Evolutionary conservation across 768 basidiomycete species (phyloP), one percentile per base, ranked within the genome.

Genomic region (Leucocoprinus birnbaumii): DNA sequence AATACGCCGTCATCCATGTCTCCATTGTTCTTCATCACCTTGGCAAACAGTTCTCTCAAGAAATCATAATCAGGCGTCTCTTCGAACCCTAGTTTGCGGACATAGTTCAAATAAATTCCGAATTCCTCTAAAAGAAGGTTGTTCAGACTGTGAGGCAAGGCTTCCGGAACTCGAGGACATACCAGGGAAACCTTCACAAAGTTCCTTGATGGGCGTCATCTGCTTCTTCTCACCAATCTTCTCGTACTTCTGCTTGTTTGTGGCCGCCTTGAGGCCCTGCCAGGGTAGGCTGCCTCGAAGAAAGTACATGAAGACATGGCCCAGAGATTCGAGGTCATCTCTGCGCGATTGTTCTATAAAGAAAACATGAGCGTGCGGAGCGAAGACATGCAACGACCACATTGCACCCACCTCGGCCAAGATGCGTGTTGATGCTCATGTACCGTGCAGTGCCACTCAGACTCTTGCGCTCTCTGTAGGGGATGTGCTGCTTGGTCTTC

Each of bases 181-280:
- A 93, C 93, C 94, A 47, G 97, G 96, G 76, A 88, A 94, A 55
- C 93, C 91, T 63, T 98, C 97, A 65, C 89, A 93, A 22, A 99
- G 80, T 66, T 99, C 97, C 74, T 93, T 96, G 71, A 99, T 98
- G 6, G 90, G 89, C 25, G 97, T 98, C 13, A 90, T 91, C 76
- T 98, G 97, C 80, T 94, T 99, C 87, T 99, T 99, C 79, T 99
- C 96, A 59, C 96, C 96, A 70, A 99, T 99, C 80, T 98, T 99
- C 80, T 99, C 96, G 75, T 99, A 99, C 79, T 98, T 93, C 71
- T 98, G 97, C 78, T 99, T 99, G 80, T 99, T 98, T 48, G 95
- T 99, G 25, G 97, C 97, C 31, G 97, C 97, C 74, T 98, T 98
- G 55, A 99, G 82, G 55, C 97, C 97, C 68, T 99, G 97, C 97